A percentile compares a stretch with the other conserved stretches of the same genome.
phyloP scores from a whole-genome alignment of 2,329 filamentous ascomycete species.

The Penicillium sp. region DNA sequence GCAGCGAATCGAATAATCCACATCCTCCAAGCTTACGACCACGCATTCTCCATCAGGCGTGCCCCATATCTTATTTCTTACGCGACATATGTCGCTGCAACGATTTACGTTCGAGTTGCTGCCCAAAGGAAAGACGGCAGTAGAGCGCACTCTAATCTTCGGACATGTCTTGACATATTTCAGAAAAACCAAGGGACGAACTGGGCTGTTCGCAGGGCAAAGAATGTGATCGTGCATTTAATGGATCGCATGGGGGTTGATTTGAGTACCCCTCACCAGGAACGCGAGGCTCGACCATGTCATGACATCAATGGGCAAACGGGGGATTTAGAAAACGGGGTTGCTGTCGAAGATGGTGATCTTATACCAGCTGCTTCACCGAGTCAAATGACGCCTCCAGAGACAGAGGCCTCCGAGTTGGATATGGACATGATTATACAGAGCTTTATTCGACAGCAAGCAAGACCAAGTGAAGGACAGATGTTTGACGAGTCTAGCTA shows the following conservation, averaged over 20 bases:
- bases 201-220: conserved; percentile 50
- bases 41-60: conserved; percentile 46
- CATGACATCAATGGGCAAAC: conserved; percentile 8
- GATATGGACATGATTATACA: conserved; percentile 47
- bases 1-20: conserved; percentile 50
- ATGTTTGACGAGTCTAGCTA: not conserved
- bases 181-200: conserved; percentile 54
- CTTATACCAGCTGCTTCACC: not conserved
- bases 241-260: conserved; percentile 48
- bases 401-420: conserved; percentile 33
- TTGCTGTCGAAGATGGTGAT: not conserved
- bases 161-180: conserved; percentile 50
- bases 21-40: conserved; percentile 48
- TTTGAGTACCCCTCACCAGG: not conserved
- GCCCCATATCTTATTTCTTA: conserved; percentile 57
- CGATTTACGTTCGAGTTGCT: conserved; percentile 54
- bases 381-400: conserved; percentile 11
- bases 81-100: conserved; percentile 57
- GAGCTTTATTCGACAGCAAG: conserved; percentile 41
- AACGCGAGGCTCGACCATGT: not conserved
- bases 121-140: conserved; percentile 46
- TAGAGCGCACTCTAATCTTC: conserved; percentile 42
- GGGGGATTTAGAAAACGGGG: no score
- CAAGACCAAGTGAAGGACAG: conserved; percentile 8
- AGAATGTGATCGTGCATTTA: conserved; percentile 47